These are phyloP conservation scores for Agroathelia rolfsii DNA, from an alignment of 1,284 basidiomycete species.

Conservation along the genomic window DNA sequence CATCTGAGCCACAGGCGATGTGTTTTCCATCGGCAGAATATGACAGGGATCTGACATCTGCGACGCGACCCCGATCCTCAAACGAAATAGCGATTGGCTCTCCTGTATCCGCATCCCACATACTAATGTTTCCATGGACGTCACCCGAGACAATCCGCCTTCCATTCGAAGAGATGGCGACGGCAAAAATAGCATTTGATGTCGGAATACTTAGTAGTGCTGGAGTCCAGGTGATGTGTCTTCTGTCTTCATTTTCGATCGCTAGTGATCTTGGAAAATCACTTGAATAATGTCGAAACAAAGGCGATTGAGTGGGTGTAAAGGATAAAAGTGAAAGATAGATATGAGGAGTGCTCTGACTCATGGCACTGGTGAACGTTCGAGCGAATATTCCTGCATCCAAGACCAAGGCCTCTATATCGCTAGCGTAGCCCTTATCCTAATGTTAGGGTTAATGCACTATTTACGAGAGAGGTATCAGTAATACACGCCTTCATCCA, in stretches of 20 bases:
- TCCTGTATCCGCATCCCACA: conserved; percentile 13
- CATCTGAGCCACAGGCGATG: too few species aligned
- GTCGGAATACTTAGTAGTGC: background rate
- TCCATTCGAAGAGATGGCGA: conserved; percentile 5
- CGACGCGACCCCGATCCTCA: too few species aligned
- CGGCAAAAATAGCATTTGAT: background rate
- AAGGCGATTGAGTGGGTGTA: conserved; percentile 14
- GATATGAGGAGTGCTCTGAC: conserved; percentile 26
- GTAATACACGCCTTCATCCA: conserved; percentile 13
- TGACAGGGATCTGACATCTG: too few species aligned
- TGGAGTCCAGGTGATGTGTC: conserved; percentile 12
- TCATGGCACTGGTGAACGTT: conserved; percentile 20
- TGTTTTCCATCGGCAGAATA: too few species aligned
- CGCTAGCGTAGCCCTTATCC: conserved; percentile 4
- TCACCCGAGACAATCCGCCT: conserved; percentile 10
- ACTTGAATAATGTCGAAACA: conserved; percentile 15
- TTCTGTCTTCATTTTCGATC: conserved; percentile 11
- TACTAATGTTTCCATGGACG: too few species aligned
- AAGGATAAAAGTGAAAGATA: conserved; percentile 29
- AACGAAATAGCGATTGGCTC: conserved; percentile 14
- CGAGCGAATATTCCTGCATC: conserved; percentile 23
- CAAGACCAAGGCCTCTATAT: conserved; percentile 12
- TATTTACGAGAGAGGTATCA: conserved; percentile 2
- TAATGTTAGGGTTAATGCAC: conserved; percentile 3
- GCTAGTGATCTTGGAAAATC: conserved; percentile 10